Percentiles rank a stretch among this genome's conserved stretches.
Conservation (phyloP, 2,329 filamentous ascomycete species). For the Diaporthe sp. region DNA sequence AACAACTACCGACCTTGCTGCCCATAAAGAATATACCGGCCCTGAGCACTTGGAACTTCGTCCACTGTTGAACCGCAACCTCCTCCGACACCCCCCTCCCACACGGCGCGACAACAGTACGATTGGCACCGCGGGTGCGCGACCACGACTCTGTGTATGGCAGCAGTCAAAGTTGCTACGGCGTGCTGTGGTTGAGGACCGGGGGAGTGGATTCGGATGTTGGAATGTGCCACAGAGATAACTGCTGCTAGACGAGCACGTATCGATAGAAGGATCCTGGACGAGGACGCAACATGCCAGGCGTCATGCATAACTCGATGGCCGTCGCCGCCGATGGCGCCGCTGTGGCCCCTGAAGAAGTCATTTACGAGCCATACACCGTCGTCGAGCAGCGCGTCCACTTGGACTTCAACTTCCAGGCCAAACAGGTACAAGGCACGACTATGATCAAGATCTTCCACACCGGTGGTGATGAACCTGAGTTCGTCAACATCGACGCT, state of each 20-base stretch:
- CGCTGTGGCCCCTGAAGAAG: slow-evolving; percentile 37
- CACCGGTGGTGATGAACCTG: slow-evolving; percentile 66
- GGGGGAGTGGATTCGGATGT: slow-evolving; percentile 21
- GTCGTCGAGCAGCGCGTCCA: slow-evolving; percentile 89
- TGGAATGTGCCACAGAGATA: background rate
- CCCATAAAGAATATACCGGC: background rate
- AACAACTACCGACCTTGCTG: background rate
- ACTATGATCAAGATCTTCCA: slow-evolving; percentile 85
- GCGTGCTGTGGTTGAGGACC: slow-evolving; percentile 32
- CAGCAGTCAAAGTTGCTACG: slow-evolving; percentile 36
- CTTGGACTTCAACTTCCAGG: slow-evolving; percentile 88
- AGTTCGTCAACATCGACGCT: slow-evolving; percentile 72
- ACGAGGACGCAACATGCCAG: slow-evolving; percentile 46
- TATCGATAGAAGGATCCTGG: background rate
- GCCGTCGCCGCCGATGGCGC: slow-evolving; percentile 38
- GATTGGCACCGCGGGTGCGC: background rate
- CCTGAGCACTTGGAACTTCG: background rate
- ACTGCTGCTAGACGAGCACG: background rate
- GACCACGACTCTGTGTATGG: slow-evolving; percentile 36
- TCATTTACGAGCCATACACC: slow-evolving; percentile 55
- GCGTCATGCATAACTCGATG: slow-evolving; percentile 43
- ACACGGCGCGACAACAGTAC: slow-evolving; percentile 26
- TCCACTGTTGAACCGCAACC: background rate
- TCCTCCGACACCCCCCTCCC: background rate
- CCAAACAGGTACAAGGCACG: slow-evolving; percentile 80